A percentile compares a stretch with the other conserved stretches of the same genome.
Conservation (phyloP, 139 green algal genomes). For the Astrephomene gubernaculifera region DNA sequence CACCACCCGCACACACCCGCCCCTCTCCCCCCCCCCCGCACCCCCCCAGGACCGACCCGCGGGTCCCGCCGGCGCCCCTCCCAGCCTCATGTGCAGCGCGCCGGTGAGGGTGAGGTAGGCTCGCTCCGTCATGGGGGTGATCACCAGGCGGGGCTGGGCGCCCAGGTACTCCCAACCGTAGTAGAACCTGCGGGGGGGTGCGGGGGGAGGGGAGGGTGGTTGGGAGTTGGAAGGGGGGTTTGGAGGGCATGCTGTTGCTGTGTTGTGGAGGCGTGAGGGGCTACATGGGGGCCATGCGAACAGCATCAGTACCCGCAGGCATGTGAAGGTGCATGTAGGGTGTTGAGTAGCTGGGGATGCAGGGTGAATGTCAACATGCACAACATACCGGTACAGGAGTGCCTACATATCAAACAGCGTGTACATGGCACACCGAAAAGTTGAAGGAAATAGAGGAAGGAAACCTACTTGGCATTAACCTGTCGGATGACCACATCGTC, state of each 20-base stretch:
- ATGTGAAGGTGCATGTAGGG: no score
- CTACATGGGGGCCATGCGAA: no score
- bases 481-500: conserved; percentile 26
- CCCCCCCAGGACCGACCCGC: background rate
- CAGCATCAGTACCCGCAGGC: no score
- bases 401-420: no score
- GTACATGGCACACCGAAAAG: no score
- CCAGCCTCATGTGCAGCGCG: conserved; percentile 83
- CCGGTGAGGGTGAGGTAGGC: conserved; percentile 86
- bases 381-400: no score
- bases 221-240: background rate
- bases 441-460: no score
- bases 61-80: conserved; percentile 78
- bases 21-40: background rate
- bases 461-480: conserved; percentile 31
- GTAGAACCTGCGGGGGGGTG: conserved; percentile 54
- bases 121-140: conserved; percentile 88
- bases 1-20: no score
- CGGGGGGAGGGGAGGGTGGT: background rate
- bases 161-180: conserved; percentile 92
- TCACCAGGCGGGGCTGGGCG: conserved; percentile 80
- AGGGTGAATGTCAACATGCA: no score
- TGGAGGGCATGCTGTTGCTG: no score
- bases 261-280: no score
- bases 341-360: no score